Percentiles rank a stretch among this genome's conserved stretches.
phyloP scores from a whole-genome alignment of 495 filamentous ascomycete species.

The Penicillium simplicissimum region DNA sequence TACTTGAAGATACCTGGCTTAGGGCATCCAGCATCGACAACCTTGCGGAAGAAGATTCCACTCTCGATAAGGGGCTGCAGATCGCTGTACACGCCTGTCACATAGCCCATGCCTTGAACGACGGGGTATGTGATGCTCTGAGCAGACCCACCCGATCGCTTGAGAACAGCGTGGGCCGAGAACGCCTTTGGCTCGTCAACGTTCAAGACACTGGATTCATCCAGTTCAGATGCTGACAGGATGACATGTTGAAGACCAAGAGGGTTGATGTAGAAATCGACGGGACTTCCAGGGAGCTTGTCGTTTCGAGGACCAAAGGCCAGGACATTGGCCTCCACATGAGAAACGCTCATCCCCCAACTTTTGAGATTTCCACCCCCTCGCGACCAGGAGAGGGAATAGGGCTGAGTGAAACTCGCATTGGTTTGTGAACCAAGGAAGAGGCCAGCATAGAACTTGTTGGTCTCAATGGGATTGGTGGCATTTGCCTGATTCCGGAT shows the following conservation, averaged over 20 bases:
- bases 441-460: conserved; percentile 93
- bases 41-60: conserved; percentile 67
- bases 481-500: conserved; percentile 34
- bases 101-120: conserved; percentile 87
- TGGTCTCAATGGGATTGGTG: conserved; percentile 65
- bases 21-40: conserved; percentile 58
- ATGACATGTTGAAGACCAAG: conserved; percentile 78
- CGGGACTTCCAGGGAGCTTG: conserved; percentile 56
- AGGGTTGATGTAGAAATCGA: conserved; percentile 76
- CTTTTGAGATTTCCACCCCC: conserved; percentile 65
- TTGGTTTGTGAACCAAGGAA: conserved; percentile 74
- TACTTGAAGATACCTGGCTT: conserved; percentile 76
- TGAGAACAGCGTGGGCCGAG: conserved; percentile 71
- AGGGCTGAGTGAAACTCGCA: conserved; percentile 81
- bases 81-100: conserved; percentile 75
- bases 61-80: conserved; percentile 71
- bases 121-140: conserved; percentile 73
- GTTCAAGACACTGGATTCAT: conserved; percentile 56
- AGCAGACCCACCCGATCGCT: conserved; percentile 48
- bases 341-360: conserved; percentile 76
- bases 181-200: conserved; percentile 65
- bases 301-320: conserved; percentile 56
- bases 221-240: conserved; percentile 76
- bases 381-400: conserved; percentile 74
- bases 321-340: conserved; percentile 64